Evolutionary conservation across 306 rosid species (phyloP).

Genomic region (Urtica urens): DNA sequence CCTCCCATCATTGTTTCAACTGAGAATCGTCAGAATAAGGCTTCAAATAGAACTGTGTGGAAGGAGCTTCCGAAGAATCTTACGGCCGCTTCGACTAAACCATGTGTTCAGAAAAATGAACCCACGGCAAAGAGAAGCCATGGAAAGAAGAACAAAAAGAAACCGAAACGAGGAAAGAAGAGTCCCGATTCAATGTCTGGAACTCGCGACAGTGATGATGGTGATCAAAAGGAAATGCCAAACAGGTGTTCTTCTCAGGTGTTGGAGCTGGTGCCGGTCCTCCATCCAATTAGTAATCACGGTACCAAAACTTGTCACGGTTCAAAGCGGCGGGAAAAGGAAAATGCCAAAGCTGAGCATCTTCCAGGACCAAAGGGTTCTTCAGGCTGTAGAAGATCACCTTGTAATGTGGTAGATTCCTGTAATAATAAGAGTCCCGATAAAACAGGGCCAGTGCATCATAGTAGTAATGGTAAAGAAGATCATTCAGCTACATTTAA

Average conservation of each 20-base stretch:
- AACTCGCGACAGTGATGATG: slow-evolving; percentile 30
- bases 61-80: slow-evolving; percentile 38
- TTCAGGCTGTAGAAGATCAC: slow-evolving; percentile 18
- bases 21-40: slow-evolving; percentile 40
- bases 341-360: slow-evolving; percentile 16
- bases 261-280: slow-evolving; percentile 25
- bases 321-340: slow-evolving; percentile 24
- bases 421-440: slow-evolving; percentile 29
- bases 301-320: slow-evolving; percentile 15
- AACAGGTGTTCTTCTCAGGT: neutral
- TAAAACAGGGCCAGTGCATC: slow-evolving; percentile 23
- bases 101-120: no score
- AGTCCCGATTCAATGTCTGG: slow-evolving; percentile 35
- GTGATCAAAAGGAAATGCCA: slow-evolving; percentile 22
- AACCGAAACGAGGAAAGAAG: slow-evolving; percentile 42
- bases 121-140: slow-evolving; percentile 38
- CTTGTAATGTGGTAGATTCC: slow-evolving; percentile 14
- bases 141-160: slow-evolving; percentile 44
- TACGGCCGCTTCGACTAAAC: no score
- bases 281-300: slow-evolving; percentile 34
- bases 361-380: slow-evolving; percentile 23
- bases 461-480: slow-evolving; percentile 21
- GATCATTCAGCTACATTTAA: slow-evolving; percentile 7
- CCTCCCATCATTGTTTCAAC: slow-evolving; percentile 25
- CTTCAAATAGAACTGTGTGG: slow-evolving; percentile 35